phyloP scores from a whole-genome alignment of 2,329 filamentous ascomycete genomes.

The Arthrobotrys sphaeroides region DNA sequence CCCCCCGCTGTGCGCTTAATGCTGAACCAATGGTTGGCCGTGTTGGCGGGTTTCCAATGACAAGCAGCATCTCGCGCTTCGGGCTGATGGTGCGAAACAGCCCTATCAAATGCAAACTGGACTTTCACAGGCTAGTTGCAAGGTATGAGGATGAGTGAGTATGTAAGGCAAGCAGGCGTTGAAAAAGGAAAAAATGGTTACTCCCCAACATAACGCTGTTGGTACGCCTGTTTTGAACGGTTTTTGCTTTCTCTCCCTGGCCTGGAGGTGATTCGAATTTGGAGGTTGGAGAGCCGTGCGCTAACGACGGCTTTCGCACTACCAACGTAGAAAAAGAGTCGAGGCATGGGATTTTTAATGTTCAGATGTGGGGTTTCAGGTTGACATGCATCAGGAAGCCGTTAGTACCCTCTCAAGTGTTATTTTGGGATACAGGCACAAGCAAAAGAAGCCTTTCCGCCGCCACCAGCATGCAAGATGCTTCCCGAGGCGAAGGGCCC shows the following conservation, averaged over 20 bases:
- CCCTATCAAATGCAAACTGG: conserved; percentile 34
- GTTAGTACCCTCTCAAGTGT: conserved; percentile 22
- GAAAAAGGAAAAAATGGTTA: no score
- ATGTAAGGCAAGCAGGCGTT: not conserved
- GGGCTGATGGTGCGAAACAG: conserved; percentile 41
- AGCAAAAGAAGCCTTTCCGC: not conserved
- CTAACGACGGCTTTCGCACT: conserved; percentile 2
- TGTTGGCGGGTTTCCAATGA: conserved; percentile 31
- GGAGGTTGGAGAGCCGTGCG: conserved; percentile 15
- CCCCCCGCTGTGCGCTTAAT: conserved; percentile 36
- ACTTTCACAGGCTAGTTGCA: not conserved
- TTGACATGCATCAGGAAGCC: conserved; percentile 45
- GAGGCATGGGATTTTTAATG: not conserved
- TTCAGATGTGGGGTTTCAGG: conserved; percentile 37
- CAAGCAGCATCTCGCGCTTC: conserved; percentile 40
- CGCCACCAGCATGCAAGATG: conserved; percentile 14
- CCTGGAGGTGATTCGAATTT: no score
- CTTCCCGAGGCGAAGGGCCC: conserved; percentile 18
- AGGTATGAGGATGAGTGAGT: no score
- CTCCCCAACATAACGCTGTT: not conserved
- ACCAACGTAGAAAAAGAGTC: conserved; percentile 16
- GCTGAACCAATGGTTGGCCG: conserved; percentile 36
- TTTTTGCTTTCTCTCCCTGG: no score
- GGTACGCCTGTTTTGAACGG: not conserved
- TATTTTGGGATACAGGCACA: conserved; percentile 49